A percentile compares a stretch with the other conserved stretches of the same genome.
These are phyloP conservation scores for Lecanicillium sp. DNA, from an alignment of 2,329 filamentous ascomycete species.

Conservation along the genomic window DNA sequence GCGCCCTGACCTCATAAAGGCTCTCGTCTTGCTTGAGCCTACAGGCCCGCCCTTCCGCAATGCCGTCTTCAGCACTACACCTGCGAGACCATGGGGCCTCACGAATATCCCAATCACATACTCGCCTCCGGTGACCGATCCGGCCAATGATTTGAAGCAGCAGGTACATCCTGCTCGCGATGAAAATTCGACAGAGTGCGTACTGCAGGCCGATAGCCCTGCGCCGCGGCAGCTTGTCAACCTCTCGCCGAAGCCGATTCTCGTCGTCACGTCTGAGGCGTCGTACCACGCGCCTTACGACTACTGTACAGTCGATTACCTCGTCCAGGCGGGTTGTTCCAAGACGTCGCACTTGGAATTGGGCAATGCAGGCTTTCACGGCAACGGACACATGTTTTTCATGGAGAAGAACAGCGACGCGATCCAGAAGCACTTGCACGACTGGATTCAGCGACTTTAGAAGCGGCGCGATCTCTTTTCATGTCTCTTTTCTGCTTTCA, in stretches of 20 bases:
- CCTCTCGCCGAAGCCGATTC: slow-evolving; percentile 23
- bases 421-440: slow-evolving; percentile 20
- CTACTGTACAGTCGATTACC: slow-evolving; percentile 30
- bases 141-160: slow-evolving; percentile 24
- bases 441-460: slow-evolving; percentile 13
- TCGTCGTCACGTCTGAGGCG: slow-evolving; percentile 33
- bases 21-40: slow-evolving; percentile 37
- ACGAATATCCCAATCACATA: slow-evolving; percentile 42
- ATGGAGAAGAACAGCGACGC: slow-evolving; percentile 39
- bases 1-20: slow-evolving; percentile 31
- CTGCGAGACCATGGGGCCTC: slow-evolving; percentile 34
- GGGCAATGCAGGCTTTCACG: slow-evolving; percentile 28
- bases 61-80: slow-evolving; percentile 24
- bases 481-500: too few relatives aligned
- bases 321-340: slow-evolving; percentile 33
- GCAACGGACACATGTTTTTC: slow-evolving; percentile 41
- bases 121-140: slow-evolving; percentile 30
- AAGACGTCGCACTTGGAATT: slow-evolving; percentile 27
- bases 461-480: too few relatives aligned
- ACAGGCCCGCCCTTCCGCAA: slow-evolving; percentile 39
- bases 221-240: slow-evolving; percentile 27
- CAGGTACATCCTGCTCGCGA: slow-evolving; percentile 3
- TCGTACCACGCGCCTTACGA: slow-evolving; percentile 40
- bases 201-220: slow-evolving; percentile 25
- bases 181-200: slow-evolving; percentile 15